Base-by-base conservation (phyloP, 164 flowering plant species). In the Vitis riparia region DNA sequence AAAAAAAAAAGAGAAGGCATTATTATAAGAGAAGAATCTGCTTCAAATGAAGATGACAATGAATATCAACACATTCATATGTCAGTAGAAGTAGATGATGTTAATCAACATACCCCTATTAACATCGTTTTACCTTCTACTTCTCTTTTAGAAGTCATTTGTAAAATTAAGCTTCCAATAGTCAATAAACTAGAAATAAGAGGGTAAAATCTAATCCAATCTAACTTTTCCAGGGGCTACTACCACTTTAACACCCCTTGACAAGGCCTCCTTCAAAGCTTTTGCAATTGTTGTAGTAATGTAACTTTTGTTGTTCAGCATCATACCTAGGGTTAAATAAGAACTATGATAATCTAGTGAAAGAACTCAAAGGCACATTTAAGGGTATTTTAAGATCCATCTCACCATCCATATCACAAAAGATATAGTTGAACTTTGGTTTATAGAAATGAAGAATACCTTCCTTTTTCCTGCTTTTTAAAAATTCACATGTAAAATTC, bases 361-460 rank as follows among this genome's bases (percentile, higher is more conserved):
- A 27, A 75, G 15, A 32, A 55, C 17, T 9, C 19, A 7, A 52
- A 30, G 12, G 55, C 49, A 30, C 14, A 67, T 10, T 59, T n/a
- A 66, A 51, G 23, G 37, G 7, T 1, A 74, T 14, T 1, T 50
- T 12, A 23, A 16, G 48, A 15, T n/a, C 27, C 51, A 64, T 51
- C 94, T 87, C 79, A 95, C 99, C 99, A 89, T 95, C 99, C 98
- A 95, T 89, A 75, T 95, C 98, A 63, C 94, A 93, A 83, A 95
- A 91, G 77, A 95, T 90, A 71, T 88, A 91, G 63, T 69, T 84
- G 85, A 85, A 95, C 74, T 90, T 95, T 65, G 98, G 98, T 69
- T 75, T 86, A 74, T 91, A 90, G 79, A 93, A 90, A 44, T 92
- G 87, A 51, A 93, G 88, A 73, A 86, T 89, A 74, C 98, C 89